Base-by-base conservation (phyloP, 202 grass and related monocot genomes). In the Musa balbisiana region DNA sequence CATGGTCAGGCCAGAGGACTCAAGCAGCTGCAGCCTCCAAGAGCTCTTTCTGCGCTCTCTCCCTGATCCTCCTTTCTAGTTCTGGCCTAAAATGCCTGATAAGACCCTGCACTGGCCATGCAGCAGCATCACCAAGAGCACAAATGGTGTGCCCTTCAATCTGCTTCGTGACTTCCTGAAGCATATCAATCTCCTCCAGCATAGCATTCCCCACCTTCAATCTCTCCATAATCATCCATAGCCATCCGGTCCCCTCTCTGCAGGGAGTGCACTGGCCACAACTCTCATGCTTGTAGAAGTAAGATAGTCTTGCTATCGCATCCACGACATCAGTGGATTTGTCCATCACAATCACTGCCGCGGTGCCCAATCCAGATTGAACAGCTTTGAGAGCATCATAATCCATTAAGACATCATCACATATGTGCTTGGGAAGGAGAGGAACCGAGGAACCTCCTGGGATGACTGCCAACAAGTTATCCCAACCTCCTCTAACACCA, bases 151-250 rank as follows among this genome's bases (percentile, higher is more conserved):
- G 93, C 20, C 90, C 93, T 85, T 97, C 93, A 56, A 97, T 92
- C 83, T 97, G 93, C 82, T 97, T 97, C 1, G 93, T 97, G 54
- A 97, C 84, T 80, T 92, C 93, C 67, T 97, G 93, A 79, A 97
- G 87, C 90, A 92, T 97, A 73, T 97, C 93, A 3, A 96, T 96
- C 83, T 96, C 93, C 79, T 96, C 93, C 51, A 96, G 78, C 82
- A 89, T 92, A 0, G 93, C 89, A 25, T 96, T 92, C 53, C 92
- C 92, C 23, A 92, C 89, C 78, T 96, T 96, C 20, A 96, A 72
- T 82, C 90, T 92, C 83, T 96, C 92, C 92, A 96, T 96, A 72
- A 96, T 82, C 92, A 92, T 96, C 92, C 93, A 96, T 6, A 96
- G 82, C 93, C 93, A 96, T 17, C 86, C 86, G 3, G 93, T 96